These are phyloP conservation scores for Syzygium grande DNA, from an alignment of 345 rosid genomes.

Conservation along the genomic window DNA sequence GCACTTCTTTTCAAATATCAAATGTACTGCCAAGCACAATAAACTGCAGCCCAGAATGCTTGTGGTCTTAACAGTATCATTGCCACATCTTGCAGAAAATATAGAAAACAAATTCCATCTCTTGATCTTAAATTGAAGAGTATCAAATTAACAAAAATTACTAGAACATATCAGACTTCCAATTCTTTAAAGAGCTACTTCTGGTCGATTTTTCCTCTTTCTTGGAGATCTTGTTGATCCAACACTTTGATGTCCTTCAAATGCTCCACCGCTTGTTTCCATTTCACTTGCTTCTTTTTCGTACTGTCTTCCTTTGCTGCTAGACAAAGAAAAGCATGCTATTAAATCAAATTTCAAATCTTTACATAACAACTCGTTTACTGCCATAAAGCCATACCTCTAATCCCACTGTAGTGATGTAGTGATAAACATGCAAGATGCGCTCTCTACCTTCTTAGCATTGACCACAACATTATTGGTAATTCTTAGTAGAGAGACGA, in stretches of 20 bases:
- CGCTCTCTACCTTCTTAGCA: not conserved
- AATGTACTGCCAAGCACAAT: not conserved
- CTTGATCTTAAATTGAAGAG: not conserved
- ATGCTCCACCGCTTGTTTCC: not conserved
- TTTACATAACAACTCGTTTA: accelerated
- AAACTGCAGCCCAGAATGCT: not conserved
- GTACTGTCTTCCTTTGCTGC: not conserved
- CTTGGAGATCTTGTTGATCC: not conserved
- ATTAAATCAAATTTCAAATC: not conserved
- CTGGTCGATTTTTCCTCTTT: not conserved
- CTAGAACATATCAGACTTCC: not conserved
- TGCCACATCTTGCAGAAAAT: not conserved
- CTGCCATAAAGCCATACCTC: not conserved
- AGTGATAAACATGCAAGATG: not conserved
- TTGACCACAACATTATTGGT: not conserved
- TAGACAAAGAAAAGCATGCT: not conserved
- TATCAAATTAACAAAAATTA: not conserved
- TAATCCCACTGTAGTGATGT: too few relatives aligned
- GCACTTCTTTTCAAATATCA: not conserved
- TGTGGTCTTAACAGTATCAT: not conserved
- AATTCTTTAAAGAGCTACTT: not conserved
- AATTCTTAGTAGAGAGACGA: not conserved
- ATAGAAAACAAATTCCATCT: not conserved
- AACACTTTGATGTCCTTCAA: not conserved
- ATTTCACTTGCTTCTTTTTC: not conserved